Evolutionary conservation across 2,329 filamentous ascomycete genomes (phyloP), one percentile per base, ranked within the genome.

Genomic region (Albophoma yamanashiensis): DNA sequence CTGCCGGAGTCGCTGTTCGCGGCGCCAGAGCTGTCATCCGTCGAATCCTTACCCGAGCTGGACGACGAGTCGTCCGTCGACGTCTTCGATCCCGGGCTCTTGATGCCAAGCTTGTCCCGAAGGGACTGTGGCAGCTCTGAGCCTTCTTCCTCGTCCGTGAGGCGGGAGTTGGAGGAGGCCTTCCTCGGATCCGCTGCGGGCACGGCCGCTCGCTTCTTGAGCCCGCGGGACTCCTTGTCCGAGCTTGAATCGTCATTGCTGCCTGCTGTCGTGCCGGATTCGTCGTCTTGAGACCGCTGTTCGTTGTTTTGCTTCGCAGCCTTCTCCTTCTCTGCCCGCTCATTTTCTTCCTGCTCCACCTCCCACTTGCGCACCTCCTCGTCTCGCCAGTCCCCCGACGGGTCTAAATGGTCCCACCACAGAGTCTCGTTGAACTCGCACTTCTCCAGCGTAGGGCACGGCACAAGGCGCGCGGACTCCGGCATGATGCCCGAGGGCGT

Each of bases 401-500:
- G 77, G 62, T 85, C 83, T 1, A 85, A 69, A 20, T 66, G 67
- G 55, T 78, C 71, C 63, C 76, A 73, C 78, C 82, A 85, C 6
- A 70, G 63, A 2, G 79, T 80, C 64, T 76, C 61, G 61, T 77
- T 76, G 75, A 80, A 87, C 7, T 77, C 71, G 66, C 85, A 87
- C 61, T 71, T 75, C 43, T 75, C 74, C 17, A 66, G 64, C 2
- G 63, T 69, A 36, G 72, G 72, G 65, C 86, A 89, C 2, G 82
- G 77, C 17, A 75, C 58, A 17, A 76, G 62, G 25, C 67, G 63
- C 17, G 70, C 76, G 2, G 66, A 70, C 69, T 89, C 87, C 3
- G 86, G 83, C 86, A 89, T 89, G 61, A 89, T 79, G 20, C 86
- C 86, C 1, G 78, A 79, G 0, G 77, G 72, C 40, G 81, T 87